Percentiles rank a stretch among this genome's conserved stretches.
Evolutionary conservation across 1,139 yeast genomes (phyloP).

Genomic region (Nakaseomyces kungkrabaensis): DNA sequence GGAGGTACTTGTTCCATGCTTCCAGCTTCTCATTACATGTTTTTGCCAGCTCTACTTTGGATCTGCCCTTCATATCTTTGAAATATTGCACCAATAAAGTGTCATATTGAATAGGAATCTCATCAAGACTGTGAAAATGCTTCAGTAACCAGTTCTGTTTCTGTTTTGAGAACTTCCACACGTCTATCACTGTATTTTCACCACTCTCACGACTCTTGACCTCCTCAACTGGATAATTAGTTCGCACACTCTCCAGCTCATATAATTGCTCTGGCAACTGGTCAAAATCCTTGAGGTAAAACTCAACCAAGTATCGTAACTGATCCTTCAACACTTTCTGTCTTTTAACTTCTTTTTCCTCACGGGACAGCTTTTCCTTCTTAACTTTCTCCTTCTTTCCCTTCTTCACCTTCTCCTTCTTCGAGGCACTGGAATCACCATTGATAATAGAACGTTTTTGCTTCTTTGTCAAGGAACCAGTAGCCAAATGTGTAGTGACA

Average conservation of each 20-base stretch:
- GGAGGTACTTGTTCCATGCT: slow-evolving; percentile 25
- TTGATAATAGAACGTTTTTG: slow-evolving; percentile 40
- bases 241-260: slow-evolving; percentile 17
- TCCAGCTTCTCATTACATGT: slow-evolving; percentile 31
- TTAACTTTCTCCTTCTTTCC: slow-evolving; percentile 45
- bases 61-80: slow-evolving; percentile 65
- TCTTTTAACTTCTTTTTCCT: slow-evolving; percentile 38
- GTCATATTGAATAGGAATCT: slow-evolving; percentile 43
- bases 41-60: slow-evolving; percentile 43
- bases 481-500: slow-evolving; percentile 37
- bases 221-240: slow-evolving; percentile 13
- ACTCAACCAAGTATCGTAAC: slow-evolving; percentile 61
- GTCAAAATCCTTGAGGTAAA: slow-evolving; percentile 41
- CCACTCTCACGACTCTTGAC: slow-evolving; percentile 8
- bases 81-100: slow-evolving; percentile 43
- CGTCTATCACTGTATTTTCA: slow-evolving; percentile 15
- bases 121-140: slow-evolving; percentile 49
- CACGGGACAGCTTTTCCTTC: slow-evolving; percentile 64
- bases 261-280: slow-evolving; percentile 19
- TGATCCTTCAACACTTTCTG: slow-evolving; percentile 52
- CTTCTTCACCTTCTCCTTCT: slow-evolving; percentile 33
- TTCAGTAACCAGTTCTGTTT: slow-evolving; percentile 88
- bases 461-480: slow-evolving; percentile 38
- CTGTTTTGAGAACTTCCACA: slow-evolving; percentile 89
- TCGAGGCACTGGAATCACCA: slow-evolving; percentile 20